These are phyloP conservation scores for Medicago lupulina DNA, from an alignment of 306 rosid genomes.

Conservation along the genomic window DNA sequence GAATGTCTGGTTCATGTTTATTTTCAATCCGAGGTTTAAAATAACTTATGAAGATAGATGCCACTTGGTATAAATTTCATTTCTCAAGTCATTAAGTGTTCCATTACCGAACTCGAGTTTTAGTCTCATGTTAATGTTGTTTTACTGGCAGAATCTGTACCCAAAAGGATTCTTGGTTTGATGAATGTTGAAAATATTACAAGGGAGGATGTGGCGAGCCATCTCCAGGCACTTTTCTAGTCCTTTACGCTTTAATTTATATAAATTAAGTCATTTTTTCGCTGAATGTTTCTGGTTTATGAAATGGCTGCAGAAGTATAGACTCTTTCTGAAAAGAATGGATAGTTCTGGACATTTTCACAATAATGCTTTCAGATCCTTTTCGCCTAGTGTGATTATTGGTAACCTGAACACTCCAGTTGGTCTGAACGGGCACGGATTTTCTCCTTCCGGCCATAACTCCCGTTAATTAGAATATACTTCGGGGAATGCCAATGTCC, in stretches of 20 bases:
- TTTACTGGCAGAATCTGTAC: constrained; percentile 88
- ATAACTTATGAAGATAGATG: constrained; percentile 3
- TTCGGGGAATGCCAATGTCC: constrained; percentile 62
- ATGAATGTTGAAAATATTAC: constrained; percentile 96
- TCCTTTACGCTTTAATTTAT: constrained; percentile 30
- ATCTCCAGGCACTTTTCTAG: constrained; percentile 79
- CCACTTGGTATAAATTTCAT: constrained; percentile 12
- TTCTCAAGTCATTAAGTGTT: constrained; percentile 21
- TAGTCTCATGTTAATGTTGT: constrained; percentile 31
- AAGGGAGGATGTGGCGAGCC: constrained; percentile 96
- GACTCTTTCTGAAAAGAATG: constrained; percentile 90
- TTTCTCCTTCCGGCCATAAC: constrained; percentile 48
- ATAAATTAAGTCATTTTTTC: constrained; percentile 28
- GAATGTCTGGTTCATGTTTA: neutral
- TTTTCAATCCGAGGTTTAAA: constrained; percentile 5
- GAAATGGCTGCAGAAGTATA: constrained; percentile 77
- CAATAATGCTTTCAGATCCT: constrained; percentile 61
- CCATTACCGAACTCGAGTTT: constrained; percentile 3
- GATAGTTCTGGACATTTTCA: constrained; percentile 69
- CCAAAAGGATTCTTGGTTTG: constrained; percentile 87
- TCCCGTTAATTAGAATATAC: constrained; percentile 58
- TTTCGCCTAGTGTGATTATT: constrained; percentile 67
- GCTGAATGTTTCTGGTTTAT: constrained; percentile 30
- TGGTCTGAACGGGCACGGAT: constrained; percentile 66
- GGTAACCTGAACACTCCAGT: constrained; percentile 79